Evolutionary conservation across 441 rosid species (phyloP).

Genomic region (Gossypium davidsonii): DNA sequence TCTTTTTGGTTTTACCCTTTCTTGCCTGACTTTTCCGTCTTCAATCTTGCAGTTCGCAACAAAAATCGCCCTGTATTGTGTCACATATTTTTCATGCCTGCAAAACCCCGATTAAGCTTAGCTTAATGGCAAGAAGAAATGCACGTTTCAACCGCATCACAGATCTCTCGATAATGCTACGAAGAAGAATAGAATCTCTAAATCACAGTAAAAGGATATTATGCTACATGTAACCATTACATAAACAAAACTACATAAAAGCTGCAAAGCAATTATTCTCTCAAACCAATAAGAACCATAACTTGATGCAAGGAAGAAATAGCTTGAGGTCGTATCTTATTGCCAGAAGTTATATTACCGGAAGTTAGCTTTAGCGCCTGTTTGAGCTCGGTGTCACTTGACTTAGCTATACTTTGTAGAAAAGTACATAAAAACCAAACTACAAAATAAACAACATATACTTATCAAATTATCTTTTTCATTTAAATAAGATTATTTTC

Average conservation of each 20-base stretch:
- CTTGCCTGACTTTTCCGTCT: conserved; percentile 21
- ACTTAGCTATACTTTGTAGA: too few species aligned
- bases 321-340: not conserved
- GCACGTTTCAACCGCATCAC: too few species aligned
- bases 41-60: conserved; percentile 55
- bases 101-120: conserved; percentile 12
- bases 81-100: conserved; percentile 63
- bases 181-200: not conserved
- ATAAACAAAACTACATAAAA: not conserved
- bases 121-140: not conserved
- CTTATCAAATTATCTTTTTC: too few species aligned
- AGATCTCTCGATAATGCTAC: not conserved
- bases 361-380: not conserved
- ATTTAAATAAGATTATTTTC: too few species aligned
- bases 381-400: too few species aligned
- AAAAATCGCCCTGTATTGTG: conserved; percentile 63
- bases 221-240: not conserved
- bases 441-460: too few species aligned
- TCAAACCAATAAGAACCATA: not conserved
- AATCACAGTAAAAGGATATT: not conserved
- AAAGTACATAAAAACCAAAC: too few species aligned
- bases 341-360: not conserved
- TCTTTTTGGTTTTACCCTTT: conserved; percentile 9
- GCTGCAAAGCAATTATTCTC: not conserved
- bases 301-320: not conserved